Base-by-base conservation (phyloP, 345 rosid genomes). In the Citrus australasica region DNA sequence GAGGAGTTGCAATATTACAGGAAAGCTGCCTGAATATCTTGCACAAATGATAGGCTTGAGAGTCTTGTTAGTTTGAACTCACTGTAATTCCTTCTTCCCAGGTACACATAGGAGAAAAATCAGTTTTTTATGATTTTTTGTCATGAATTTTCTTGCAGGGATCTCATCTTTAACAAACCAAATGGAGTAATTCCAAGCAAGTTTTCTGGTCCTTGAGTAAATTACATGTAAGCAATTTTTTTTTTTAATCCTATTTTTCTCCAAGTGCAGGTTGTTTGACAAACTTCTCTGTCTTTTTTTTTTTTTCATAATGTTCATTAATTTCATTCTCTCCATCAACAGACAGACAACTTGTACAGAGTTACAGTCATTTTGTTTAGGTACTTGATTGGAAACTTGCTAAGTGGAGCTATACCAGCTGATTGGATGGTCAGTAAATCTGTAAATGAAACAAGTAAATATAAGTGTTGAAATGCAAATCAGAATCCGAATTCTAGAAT, bases 1-100 rank as follows among this genome's bases (percentile, higher is more conserved):
- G 59, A 85, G 93, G 80, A 88, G 84, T 83, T 87, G 92, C 87
- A 89, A 81, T 84, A 74, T 90, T 69, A 79, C 66, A 25, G 90
- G 89, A 68, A 7, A 3, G 9, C 61, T 90, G 48, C 96, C 93
- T 35, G 71, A 7, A 0, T 87, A 82, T 86, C 79, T 92, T 38
- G 87, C 75, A n/a, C 21, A 7, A 9, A 61, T 80, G 38, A 70
- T 38, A 16, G 0, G 5, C 0, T 75, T 90, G 56, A 82, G 65
- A 48, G 14, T 17, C 63, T 74, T 92, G 96, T 92, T 75, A 25
- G 38, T 84, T 69, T 38, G 17, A 2, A 53, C 21, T 51, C 16
- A 1, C 21, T 16, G 17, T 17, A 38, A 38, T 38, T 38, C 42
- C 6, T 51, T 51, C 6, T 16, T 17, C 2, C 3, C 56, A 51